Conservation (phyloP, 192 early-diverging fungal genomes). For the Coemansia furcata region DNA sequence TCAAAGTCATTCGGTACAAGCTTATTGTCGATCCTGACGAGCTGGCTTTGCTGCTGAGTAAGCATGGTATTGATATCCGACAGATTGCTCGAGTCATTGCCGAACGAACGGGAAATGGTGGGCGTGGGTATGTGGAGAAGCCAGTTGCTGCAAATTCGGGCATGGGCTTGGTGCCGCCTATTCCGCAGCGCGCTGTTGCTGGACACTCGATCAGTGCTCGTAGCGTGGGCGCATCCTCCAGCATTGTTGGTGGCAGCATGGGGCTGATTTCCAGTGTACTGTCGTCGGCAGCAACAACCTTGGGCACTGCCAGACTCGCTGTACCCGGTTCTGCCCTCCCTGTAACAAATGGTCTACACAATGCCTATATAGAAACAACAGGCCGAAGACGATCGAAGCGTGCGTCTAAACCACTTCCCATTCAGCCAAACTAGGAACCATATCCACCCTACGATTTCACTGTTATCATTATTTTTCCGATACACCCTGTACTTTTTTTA, state of each 20-base stretch:
- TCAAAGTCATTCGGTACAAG: constrained; percentile 44
- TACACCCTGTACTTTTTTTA: constrained; percentile 5
- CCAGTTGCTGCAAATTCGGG: not conserved
- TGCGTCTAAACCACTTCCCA: constrained; percentile 20
- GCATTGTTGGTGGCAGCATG: constrained; percentile 6
- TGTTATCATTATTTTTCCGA: not conserved
- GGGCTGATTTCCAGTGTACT: constrained; percentile 10
- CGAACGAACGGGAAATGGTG: constrained; percentile 7
- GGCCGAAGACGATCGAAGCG: constrained; percentile 5
- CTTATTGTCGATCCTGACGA: constrained; percentile 47
- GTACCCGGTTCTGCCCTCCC: not conserved
- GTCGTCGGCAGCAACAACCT: not conserved
- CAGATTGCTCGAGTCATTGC: constrained; percentile 33
- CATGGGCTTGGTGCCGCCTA: not conserved
- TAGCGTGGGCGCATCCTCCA: constrained; percentile 4
- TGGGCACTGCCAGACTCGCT: constrained; percentile 13
- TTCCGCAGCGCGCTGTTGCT: constrained; percentile 35
- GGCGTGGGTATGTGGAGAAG: not conserved
- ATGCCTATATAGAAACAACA: constrained; percentile 14
- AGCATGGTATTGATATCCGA: constrained; percentile 46
- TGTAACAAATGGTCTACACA: constrained; percentile 1
- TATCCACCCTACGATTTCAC: not conserved
- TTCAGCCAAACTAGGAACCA: constrained; percentile 1
- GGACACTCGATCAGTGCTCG: constrained; percentile 40
- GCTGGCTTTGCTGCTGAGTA: constrained; percentile 34